Base-by-base conservation (phyloP, 768 basidiomycete genomes). In the Xerocomellus amylosporus region DNA sequence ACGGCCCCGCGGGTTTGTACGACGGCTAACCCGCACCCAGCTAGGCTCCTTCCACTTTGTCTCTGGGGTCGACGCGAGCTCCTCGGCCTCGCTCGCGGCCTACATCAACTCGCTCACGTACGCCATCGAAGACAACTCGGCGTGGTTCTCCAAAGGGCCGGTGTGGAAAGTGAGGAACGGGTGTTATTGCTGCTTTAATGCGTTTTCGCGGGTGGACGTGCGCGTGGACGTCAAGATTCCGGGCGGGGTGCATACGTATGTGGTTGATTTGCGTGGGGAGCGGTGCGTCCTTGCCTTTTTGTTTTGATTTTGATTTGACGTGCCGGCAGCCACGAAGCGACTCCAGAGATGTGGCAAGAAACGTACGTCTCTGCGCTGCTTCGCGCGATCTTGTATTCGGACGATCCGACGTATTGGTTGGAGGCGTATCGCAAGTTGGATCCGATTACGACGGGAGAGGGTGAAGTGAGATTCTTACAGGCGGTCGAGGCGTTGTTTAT, bases 51-150 rank as follows among this genome's bases (percentile, higher is more conserved):
- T 98, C 70, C 97, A 99, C 73, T 98, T 92, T 63, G 83, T 97
- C 54, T 99, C 97, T 0, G 96, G 97, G n/a, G 92, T 99, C 49
- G 97, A 99, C 71, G 93, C 96, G 2, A 98, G 94, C 17, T 97
- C 96, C 7, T 98, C 95, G 19, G 97, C 97, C 4, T 96, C 94
- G 0, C 80, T 99, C 28, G 97, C 97, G 5, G 96, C 97, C 12
- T 99, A 99, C 73, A 90, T 98, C 72, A 98, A 99, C 75, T 97
- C 94, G 22, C 79, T 98, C n/a, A 96, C 93, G 7, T 98, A 98
- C 67, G 83, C 88, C 17, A 86, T 98, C 58, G 97, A 98, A 65
- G 94, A 95, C 59, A 85, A 79, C 51, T 82, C 86, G 26, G 87
- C 91, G 4, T 99, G 97, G 97, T 97, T 97, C 68, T 85, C 87